Evolutionary conservation across 768 basidiomycete species (phyloP), one percentile per base, ranked within the genome.

Genomic region (Sarcodon sp.): DNA sequence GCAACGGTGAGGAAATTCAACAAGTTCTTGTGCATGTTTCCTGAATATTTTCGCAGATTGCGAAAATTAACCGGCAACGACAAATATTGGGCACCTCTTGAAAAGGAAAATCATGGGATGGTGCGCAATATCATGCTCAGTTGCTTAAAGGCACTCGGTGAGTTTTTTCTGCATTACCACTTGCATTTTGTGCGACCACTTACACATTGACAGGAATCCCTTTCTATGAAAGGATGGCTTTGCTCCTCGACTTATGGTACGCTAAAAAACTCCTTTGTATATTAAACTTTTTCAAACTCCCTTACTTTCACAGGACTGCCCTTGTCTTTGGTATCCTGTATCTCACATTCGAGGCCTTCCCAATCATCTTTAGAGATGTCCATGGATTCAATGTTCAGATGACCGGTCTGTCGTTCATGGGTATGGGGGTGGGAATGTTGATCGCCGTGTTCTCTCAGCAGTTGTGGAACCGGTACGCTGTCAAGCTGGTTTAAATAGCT

Each of bases 81-180:
- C 4, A 57, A 66, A 7, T 79, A 76, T 53, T 75, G 71, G 55
- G 75, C 85, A 0, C 78, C 81, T 1, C 51, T 80, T 3, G 89
- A 90, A 45, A 64, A 59, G 35, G 60, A 63, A 4, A 61, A 75
- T 16, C 65, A 62, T 32, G 69, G 66, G 39, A 58, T 89, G 8
- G 27, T 60, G 3, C 53, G 54, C 10, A 72, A 77, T 0, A 66
- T 90, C 31, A 33, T 68, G 11, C 54, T 76, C 50, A 86, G 81
- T 53, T 79, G 80, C 53, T 79, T 71, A 47, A 77, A 67, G 6
- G 87, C 88, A 1, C 89, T 92, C 59, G 66, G 86, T 86, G 58
- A 47, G 82, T 65, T 33, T 13, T 33, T 18, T 10, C 33, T 33
- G 33, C 33, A 44, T 13, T 43, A 16, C 48, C 10, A 15, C 18